Evolutionary conservation across 2,329 filamentous ascomycete species (phyloP), one percentile per base, ranked within the genome.

Genomic region (Magnaporthiopsis poae): DNA sequence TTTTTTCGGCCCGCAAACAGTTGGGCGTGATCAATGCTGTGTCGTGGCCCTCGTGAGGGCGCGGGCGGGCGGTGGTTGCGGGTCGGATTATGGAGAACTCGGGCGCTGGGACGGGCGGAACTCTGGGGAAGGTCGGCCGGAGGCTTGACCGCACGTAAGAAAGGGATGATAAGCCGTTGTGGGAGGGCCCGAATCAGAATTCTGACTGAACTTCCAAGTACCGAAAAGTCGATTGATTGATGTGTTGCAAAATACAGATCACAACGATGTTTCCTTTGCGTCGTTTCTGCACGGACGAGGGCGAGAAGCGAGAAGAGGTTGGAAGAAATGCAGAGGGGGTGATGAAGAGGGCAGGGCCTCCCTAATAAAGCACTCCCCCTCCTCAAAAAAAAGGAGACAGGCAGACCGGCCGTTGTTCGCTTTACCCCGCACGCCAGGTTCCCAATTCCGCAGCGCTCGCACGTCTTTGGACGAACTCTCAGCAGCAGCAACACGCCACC

Each of bases 11-110:
- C 46, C 18, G 46, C 46, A 56, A n/a, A 11, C 46, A 56, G n/a
- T 8, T 36, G 46, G 46, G 46, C 46, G 46, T 31, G 31, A 31
- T 31, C 31, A 31, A 4, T 9, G 46, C 2, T 56, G 46, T 56
- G 46, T 56, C 46, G 46, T 56, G 46, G 46, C n/a, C n/a, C 46
- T 56, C 46, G 46, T 56, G 46, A 56, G 46, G 8, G 46, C n/a
- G 46, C 21, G 21, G 21, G 18, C 18, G 18, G 46, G 18, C 46
- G 46, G 46, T n/a, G 18, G 46, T 21, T 52, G 63, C 63, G 63
- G 63, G 63, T 64, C 63, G 63, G 31, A 15, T 64, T 64, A 64
- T 64, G 63, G 63, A 59, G 63, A 33, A 56, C 62, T 27, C 15
- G 31, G 5, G 39, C 4, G 39, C 39, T 5, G 1, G 15, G 21